Conservation (phyloP, 768 basidiomycete species). For the Lactarius tabidus region DNA sequence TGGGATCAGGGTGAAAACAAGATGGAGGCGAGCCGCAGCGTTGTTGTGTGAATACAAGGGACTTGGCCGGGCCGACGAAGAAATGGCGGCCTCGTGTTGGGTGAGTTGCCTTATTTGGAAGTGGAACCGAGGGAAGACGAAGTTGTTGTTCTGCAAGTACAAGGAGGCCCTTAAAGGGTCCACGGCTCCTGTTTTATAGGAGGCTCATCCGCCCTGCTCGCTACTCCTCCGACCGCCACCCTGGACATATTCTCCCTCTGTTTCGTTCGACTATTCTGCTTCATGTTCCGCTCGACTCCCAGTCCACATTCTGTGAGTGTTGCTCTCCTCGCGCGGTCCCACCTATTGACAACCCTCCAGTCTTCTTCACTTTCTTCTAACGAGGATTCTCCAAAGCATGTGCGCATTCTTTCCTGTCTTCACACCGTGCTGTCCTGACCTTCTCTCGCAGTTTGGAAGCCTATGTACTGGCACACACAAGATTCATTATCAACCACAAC, state of each 20-base stretch:
- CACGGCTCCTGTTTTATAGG: constrained; percentile 3
- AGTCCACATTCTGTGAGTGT: constrained; percentile 10
- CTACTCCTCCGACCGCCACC: background rate
- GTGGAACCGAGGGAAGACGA: background rate
- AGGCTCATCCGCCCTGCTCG: background rate
- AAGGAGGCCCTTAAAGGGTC: constrained; percentile 18
- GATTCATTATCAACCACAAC: constrained; percentile 26
- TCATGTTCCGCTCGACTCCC: constrained; percentile 11
- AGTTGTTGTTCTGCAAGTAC: constrained; percentile 13
- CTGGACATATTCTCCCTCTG: background rate
- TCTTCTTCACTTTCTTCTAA: constrained; percentile 14
- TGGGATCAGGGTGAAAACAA: background rate
- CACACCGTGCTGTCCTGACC: background rate
- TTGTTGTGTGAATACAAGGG: background rate
- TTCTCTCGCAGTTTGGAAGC: constrained; percentile 3
- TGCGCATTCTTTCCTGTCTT: background rate
- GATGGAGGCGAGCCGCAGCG: background rate
- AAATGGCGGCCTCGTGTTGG: background rate
- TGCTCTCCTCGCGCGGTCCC: no score
- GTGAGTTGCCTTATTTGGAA: background rate
- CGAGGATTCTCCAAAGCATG: constrained; percentile 18
- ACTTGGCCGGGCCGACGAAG: background rate
- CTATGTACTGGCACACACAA: constrained; percentile 22
- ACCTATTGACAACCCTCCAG: constrained; percentile 3
- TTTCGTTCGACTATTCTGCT: background rate